Evolutionary conservation across 1,284 basidiomycete genomes (phyloP).

Genomic region (Ceratobasidium sp.): DNA sequence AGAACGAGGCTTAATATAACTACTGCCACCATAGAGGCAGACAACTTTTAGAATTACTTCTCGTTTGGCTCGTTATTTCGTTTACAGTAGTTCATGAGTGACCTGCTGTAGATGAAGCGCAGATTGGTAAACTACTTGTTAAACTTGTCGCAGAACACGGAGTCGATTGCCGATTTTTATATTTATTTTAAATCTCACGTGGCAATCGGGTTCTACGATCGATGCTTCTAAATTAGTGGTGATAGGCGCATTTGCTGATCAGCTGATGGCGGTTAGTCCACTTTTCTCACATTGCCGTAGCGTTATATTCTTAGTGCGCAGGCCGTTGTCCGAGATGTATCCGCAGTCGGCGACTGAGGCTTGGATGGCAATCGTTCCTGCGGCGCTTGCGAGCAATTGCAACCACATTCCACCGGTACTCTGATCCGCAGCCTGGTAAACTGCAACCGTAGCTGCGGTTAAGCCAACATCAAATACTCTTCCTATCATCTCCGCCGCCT

Average conservation of each 20-base stretch:
- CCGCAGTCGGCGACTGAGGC: neutral
- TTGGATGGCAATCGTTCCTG: neutral
- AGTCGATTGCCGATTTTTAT: too few species aligned
- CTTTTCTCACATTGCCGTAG: neutral
- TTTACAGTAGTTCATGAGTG: too few species aligned
- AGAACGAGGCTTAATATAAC: too few species aligned
- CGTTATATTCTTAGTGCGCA: neutral
- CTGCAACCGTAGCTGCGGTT: conserved; percentile 19
- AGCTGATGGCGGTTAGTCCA: neutral
- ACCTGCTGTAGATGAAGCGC: too few species aligned
- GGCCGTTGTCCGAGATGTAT: neutral
- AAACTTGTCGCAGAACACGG: too few species aligned
- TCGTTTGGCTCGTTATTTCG: too few species aligned
- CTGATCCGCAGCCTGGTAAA: conserved; percentile 18
- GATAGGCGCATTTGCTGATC: neutral
- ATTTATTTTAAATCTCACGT: too few species aligned
- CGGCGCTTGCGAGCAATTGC: neutral
- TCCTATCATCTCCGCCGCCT: neutral
- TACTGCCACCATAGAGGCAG: too few species aligned
- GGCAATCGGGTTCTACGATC: conserved; percentile 22
- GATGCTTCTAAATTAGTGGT: neutral
- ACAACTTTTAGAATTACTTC: too few species aligned
- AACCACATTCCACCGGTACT: neutral
- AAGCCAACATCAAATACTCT: neutral
- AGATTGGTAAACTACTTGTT: too few species aligned